Conservation (phyloP, 2,329 filamentous ascomycete genomes). For the Onygenales sp. region DNA sequence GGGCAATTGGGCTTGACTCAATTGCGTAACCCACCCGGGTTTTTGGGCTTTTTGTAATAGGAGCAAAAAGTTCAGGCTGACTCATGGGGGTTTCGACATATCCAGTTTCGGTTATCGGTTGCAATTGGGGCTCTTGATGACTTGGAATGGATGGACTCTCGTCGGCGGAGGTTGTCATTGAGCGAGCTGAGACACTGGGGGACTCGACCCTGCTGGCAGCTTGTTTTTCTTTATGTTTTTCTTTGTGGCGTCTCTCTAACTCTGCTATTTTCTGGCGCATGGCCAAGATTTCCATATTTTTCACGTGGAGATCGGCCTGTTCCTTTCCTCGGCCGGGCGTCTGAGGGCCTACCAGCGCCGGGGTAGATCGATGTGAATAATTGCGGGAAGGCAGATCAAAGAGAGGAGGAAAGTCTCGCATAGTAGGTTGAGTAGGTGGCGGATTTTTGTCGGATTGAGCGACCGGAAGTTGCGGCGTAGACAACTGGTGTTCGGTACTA, state of each 20-base stretch:
- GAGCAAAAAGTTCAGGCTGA: background rate
- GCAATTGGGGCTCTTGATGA: background rate
- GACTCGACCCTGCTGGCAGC: constrained; percentile 28
- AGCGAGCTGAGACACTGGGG: constrained; percentile 18
- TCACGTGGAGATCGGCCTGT: constrained; percentile 36
- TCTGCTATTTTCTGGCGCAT: constrained; percentile 43
- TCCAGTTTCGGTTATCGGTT: background rate
- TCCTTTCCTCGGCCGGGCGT: constrained; percentile 27
- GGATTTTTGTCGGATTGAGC: constrained; percentile 4
- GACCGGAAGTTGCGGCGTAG: constrained; percentile 18
- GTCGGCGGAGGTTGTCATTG: constrained; percentile 14
- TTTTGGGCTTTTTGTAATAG: background rate
- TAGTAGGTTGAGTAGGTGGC: constrained; percentile 25
- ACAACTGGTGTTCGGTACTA: constrained; percentile 4
- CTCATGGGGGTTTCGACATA: background rate
- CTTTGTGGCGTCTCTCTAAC: constrained; percentile 24
- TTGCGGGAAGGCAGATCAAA: constrained; percentile 40
- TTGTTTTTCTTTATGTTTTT: constrained; percentile 32
- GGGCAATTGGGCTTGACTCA: background rate
- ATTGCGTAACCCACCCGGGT: background rate
- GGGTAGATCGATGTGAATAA: constrained; percentile 31
- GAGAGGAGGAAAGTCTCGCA: constrained; percentile 38
- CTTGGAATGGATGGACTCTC: background rate
- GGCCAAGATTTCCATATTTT: constrained; percentile 39
- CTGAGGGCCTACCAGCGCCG: constrained; percentile 26